Evolutionary conservation across 768 basidiomycete genomes (phyloP).

Genomic region (Tephrocybe sp.): DNA sequence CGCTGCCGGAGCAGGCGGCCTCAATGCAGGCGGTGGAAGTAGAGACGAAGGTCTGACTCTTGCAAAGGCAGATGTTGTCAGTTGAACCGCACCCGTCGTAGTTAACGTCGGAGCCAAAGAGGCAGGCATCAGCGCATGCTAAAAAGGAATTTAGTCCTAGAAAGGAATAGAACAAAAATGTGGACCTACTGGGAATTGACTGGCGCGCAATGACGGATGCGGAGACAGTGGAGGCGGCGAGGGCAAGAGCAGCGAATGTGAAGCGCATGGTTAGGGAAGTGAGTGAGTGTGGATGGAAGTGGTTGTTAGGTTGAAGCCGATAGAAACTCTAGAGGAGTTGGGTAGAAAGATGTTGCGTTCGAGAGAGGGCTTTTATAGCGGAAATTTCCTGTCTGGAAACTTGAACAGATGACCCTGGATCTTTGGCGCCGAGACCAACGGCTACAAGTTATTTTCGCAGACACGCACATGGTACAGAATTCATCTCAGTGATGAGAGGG

Average conservation of each 20-base stretch:
- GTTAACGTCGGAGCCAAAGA: constrained; percentile 33
- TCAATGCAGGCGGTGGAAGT: constrained; percentile 48
- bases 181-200: constrained; percentile 31
- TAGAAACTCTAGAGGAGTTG: constrained; percentile 12
- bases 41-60: constrained; percentile 39
- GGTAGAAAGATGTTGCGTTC: background rate
- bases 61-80: constrained; percentile 64
- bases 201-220: constrained; percentile 33
- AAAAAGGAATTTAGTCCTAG: background rate
- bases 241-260: constrained; percentile 37
- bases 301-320: background rate
- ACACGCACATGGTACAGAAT: background rate
- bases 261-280: constrained; percentile 48
- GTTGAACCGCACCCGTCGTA: constrained; percentile 39
- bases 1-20: constrained; percentile 40
- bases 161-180: background rate
- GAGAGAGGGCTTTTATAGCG: constrained; percentile 3
- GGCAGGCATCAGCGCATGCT: constrained; percentile 56
- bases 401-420: background rate
- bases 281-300: background rate
- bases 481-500: background rate
- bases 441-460: background rate
- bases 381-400: background rate
- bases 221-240: constrained; percentile 38
- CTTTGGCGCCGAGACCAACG: too few species aligned